Evolutionary conservation across 2,329 filamentous ascomycete species (phyloP).

Genomic region (Talaromyces sp.): DNA sequence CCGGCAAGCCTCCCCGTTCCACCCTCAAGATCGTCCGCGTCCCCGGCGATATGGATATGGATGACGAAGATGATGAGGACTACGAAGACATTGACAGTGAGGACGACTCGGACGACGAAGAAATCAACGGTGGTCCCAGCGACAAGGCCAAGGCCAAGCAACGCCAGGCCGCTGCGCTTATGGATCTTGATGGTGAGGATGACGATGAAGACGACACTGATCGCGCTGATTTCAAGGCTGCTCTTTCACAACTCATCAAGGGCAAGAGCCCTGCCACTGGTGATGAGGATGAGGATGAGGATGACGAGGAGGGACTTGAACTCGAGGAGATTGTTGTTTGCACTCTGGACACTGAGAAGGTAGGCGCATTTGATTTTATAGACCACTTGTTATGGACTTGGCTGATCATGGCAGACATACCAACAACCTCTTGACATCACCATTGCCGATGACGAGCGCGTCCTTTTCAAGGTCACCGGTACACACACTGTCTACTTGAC

Average conservation of each 20-base stretch:
- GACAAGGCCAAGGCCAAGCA: conserved; percentile 88
- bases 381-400: not conserved
- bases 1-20: conserved; percentile 65
- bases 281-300: conserved; percentile 59
- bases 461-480: conserved; percentile 88
- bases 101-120: conserved; percentile 62
- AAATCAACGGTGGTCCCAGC: conserved; percentile 83
- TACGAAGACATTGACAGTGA: conserved; percentile 56
- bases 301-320: conserved; percentile 60
- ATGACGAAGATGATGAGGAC: conserved; percentile 54
- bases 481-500: conserved; percentile 90
- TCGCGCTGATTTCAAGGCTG: conserved; percentile 63
- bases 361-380: conserved; percentile 43
- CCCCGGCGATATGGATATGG: conserved; percentile 56
- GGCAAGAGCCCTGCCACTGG: conserved; percentile 71
- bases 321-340: conserved; percentile 91
- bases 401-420: conserved; percentile 63
- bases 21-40: conserved; percentile 89
- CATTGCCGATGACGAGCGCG: conserved; percentile 79
- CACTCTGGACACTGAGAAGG: conserved; percentile 89
- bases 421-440: conserved; percentile 95
- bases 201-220: conserved; percentile 56
- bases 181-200: conserved; percentile 71
- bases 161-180: conserved; percentile 72
- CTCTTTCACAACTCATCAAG: conserved; percentile 55